Evolutionary conservation across 2,329 filamentous ascomycete species (phyloP).

Genomic region (Xylaria sp.): DNA sequence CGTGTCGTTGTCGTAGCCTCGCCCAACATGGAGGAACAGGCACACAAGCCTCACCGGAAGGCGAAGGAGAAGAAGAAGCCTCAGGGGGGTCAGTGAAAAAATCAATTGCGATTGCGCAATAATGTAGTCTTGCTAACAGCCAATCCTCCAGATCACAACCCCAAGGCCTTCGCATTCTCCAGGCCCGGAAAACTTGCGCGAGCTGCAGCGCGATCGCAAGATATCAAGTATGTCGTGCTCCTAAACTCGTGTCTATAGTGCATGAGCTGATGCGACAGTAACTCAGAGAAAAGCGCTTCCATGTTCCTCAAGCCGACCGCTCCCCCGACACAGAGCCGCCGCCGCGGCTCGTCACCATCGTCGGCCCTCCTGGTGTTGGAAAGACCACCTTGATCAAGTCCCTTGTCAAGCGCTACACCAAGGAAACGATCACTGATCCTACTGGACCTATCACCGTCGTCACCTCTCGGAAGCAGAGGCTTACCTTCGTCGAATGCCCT

Average conservation of each 20-base stretch:
- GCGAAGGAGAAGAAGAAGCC: slow-evolving; percentile 83
- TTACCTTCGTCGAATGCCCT: slow-evolving; percentile 97
- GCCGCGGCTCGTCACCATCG: slow-evolving; percentile 85
- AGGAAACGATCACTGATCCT: slow-evolving; percentile 86
- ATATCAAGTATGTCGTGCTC: slow-evolving; percentile 20
- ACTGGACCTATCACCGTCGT: slow-evolving; percentile 92
- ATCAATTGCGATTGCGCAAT: background rate
- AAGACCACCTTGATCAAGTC: slow-evolving; percentile 97
- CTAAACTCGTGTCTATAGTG: background rate
- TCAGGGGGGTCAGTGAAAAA: slow-evolving; percentile 47
- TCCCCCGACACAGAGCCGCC: slow-evolving; percentile 84
- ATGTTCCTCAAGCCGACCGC: slow-evolving; percentile 94
- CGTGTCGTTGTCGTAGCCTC: slow-evolving; percentile 4
- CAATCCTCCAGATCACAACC: slow-evolving; percentile 60
- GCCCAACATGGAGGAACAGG: slow-evolving; percentile 67
- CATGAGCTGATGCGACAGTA: slow-evolving; percentile 37
- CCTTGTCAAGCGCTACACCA: slow-evolving; percentile 64
- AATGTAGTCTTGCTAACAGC: slow-evolving; percentile 20
- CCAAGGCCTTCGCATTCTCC: slow-evolving; percentile 83
- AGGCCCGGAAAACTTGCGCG: slow-evolving; percentile 75
- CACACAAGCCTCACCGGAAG: slow-evolving; percentile 78
- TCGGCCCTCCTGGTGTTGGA: slow-evolving; percentile 89
- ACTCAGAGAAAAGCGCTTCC: slow-evolving; percentile 81
- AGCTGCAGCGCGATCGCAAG: slow-evolving; percentile 56
- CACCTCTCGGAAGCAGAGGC: slow-evolving; percentile 87